phyloP scores from a whole-genome alignment of 176 grass and related monocot genomes.

The Secale cereale region DNA sequence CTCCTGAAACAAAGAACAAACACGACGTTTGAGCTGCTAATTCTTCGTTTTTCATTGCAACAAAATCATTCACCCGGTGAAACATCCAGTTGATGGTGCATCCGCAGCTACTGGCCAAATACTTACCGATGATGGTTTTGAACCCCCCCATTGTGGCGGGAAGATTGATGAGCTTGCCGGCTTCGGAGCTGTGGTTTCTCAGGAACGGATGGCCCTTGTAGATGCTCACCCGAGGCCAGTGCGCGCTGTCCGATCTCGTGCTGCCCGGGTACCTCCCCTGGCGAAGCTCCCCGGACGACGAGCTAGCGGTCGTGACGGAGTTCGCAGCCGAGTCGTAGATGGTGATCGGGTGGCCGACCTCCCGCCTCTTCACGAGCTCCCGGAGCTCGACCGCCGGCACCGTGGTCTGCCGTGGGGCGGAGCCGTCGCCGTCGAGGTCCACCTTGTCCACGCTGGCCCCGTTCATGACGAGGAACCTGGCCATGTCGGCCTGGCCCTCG shows the following conservation, averaged over 20 bases:
- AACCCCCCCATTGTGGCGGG: conserved; percentile 76
- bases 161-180: conserved; percentile 70
- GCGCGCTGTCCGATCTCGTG: background rate
- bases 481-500: conserved; percentile 47
- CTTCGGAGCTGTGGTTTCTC: conserved; percentile 49
- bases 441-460: conserved; percentile 62
- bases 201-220: conserved; percentile 72
- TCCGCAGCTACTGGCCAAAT: too few species aligned
- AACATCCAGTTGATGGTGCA: background rate
- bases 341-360: conserved; percentile 48
- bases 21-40: background rate
- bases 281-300: background rate
- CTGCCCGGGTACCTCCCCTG: background rate
- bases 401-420: background rate
- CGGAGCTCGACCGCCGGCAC: conserved; percentile 34
- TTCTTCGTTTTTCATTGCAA: background rate
- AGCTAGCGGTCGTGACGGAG: background rate
- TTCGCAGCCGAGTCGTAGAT: conserved; percentile 26
- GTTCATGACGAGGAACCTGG: conserved; percentile 58
- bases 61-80: background rate
- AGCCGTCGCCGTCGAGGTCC: background rate
- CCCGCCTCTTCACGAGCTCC: conserved; percentile 45
- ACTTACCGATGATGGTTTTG: conserved; percentile 46
- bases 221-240: conserved; percentile 61
- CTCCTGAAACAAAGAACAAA: conserved; percentile 33